Conservation (phyloP, 345 rosid genomes). For the Anacardium occidentale region DNA sequence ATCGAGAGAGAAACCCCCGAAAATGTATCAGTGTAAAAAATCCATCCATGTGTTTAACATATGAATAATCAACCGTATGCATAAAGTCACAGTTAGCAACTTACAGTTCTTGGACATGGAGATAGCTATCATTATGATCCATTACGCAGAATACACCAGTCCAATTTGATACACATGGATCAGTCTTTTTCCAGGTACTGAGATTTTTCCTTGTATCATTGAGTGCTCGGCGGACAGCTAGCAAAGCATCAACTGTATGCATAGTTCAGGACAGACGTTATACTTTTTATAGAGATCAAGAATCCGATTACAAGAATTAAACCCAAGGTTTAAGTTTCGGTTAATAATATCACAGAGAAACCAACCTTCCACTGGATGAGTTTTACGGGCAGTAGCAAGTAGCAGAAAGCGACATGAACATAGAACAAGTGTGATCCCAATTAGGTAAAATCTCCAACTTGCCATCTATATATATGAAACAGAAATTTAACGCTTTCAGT, state of each 20-base stretch:
- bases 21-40: neutral
- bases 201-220: too few relatives aligned
- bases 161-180: constrained; percentile 87
- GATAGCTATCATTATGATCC: constrained; percentile 61
- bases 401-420: constrained; percentile 31
- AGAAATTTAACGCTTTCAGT: neutral
- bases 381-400: constrained; percentile 35
- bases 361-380: constrained; percentile 64
- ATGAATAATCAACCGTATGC: too few relatives aligned
- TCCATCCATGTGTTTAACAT: neutral
- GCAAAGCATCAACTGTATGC: too few relatives aligned
- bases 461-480: constrained; percentile 29
- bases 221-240: too few relatives aligned
- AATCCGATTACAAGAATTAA: neutral
- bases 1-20: neutral
- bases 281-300: neutral
- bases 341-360: neutral
- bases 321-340: too few relatives aligned
- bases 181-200: constrained; percentile 32
- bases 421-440: constrained; percentile 25
- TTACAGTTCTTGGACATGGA: constrained; percentile 74
- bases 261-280: neutral
- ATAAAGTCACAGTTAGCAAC: neutral
- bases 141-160: constrained; percentile 74
- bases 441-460: constrained; percentile 19